Conservation (phyloP, 2,329 filamentous ascomycete genomes). For the Tolypocladium cylindrosporum region DNA sequence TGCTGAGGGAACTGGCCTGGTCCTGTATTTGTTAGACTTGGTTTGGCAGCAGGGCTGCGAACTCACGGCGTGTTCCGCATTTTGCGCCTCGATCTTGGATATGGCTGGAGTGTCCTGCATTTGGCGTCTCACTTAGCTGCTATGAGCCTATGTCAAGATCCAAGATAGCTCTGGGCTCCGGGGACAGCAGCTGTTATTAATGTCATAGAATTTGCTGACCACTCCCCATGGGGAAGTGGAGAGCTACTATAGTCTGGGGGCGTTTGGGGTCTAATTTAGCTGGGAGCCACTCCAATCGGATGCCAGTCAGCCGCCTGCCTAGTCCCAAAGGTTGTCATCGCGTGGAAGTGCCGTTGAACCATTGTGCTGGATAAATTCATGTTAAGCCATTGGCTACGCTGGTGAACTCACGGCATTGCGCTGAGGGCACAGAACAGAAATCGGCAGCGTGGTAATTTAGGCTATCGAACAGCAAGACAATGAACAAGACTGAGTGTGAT, state of each 20-base stretch:
- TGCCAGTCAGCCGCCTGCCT: background rate
- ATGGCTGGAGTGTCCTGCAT: background rate
- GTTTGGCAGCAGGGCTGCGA: background rate
- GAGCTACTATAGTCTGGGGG: too few relatives aligned
- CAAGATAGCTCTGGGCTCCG: background rate
- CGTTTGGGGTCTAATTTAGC: background rate
- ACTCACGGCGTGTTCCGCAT: background rate
- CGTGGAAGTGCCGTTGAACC: background rate
- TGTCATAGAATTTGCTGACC: background rate
- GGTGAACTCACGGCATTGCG: background rate
- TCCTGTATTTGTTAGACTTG: background rate
- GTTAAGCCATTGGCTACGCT: background rate
- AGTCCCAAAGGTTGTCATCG: background rate
- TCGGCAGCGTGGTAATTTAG: background rate
- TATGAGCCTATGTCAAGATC: background rate
- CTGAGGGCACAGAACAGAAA: background rate
- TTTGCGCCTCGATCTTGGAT: background rate
- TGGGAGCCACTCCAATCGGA: background rate
- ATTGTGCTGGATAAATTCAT: background rate
- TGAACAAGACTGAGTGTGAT: constrained; percentile 50
- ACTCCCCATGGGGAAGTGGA: background rate
- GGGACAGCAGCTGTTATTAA: background rate
- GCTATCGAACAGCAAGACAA: too few relatives aligned
- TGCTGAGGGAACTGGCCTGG: background rate
- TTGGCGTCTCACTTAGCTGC: background rate